Evolutionary conservation across 2,329 filamentous ascomycete species (phyloP).

Genomic region (Ophiostoma populinum): DNA sequence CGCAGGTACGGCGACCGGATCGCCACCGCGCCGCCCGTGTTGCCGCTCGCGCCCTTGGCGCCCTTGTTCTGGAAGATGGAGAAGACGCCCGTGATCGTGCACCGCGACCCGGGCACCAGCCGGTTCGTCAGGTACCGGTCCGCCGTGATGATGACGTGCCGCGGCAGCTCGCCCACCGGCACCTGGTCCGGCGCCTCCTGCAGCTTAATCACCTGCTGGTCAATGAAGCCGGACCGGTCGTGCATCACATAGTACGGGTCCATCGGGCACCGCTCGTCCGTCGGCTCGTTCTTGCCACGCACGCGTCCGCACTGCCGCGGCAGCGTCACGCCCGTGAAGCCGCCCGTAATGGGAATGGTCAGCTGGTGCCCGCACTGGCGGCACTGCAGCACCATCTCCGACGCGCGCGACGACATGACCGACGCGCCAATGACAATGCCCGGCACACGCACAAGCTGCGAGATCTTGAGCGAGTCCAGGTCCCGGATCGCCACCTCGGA

Average conservation of each 20-base stretch:
- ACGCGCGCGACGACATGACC: constrained; percentile 91
- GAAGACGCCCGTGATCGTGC: constrained; percentile 92
- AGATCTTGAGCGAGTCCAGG: constrained; percentile 81
- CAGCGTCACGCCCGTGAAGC: constrained; percentile 74
- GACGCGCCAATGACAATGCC: constrained; percentile 96
- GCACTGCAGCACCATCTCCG: constrained; percentile 71
- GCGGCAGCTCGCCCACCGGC: constrained; percentile 84
- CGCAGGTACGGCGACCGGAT: constrained; percentile 91
- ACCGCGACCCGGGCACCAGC: constrained; percentile 86
- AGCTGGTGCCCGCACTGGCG: constrained; percentile 63
- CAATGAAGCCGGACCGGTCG: constrained; percentile 85
- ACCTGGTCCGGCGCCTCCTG: constrained; percentile 97
- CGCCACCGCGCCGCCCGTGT: constrained; percentile 64
- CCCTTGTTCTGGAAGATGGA: constrained; percentile 94
- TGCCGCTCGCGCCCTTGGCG: constrained; percentile 38
- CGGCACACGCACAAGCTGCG: constrained; percentile 86
- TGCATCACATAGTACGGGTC: constrained; percentile 95
- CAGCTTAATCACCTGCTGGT: constrained; percentile 94
- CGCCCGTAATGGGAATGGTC: constrained; percentile 57
- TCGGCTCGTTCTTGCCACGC: constrained; percentile 45
- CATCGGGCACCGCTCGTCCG: constrained; percentile 65
- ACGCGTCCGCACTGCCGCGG: constrained; percentile 58
- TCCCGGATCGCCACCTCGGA: constrained; percentile 87
- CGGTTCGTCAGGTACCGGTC: constrained; percentile 90
- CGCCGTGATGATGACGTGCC: constrained; percentile 91